Base-by-base conservation (phyloP, 257 asterid species). In the Craterostigma plantagineum region DNA sequence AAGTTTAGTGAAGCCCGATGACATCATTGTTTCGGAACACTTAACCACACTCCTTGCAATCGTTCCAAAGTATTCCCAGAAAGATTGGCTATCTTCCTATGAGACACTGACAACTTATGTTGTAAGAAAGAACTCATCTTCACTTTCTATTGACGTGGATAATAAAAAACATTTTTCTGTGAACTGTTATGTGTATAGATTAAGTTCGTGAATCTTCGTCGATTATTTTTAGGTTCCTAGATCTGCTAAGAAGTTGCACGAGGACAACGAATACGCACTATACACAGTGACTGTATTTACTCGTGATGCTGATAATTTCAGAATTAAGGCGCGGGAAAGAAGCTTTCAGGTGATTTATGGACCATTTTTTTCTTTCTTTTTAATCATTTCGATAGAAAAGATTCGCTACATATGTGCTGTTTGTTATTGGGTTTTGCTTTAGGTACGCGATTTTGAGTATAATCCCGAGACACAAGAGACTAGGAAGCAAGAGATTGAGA, bases 271-370 rank as follows among this genome's bases (percentile, higher is more conserved):
- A 50, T 84, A 84, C 66, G 79, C 84, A n/a, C 82, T 84, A 16
- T 76, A 65, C 61, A 69, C 92, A 39, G 92, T 76, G 10, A 73
- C 84, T 55, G 69, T 86, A 54, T 81, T 86, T 69, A 73, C 16
- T 47, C 92, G 94, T 23, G 96, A 86, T 75, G 91, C 87, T 58
- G 94, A 86, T 73, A 86, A 81, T 64, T 86, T 81, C 47, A 73
- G 67, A 69, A 69, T 52, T 37, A 81, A 81, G 66, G 91, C 91
- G 10, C 79, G 87, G 13, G 91, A 86, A 62, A 78, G 72, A 60
- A 69, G 70, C 61, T 86, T 70, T 57, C 84, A 73, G 62, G 91
- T 77, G 65, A 73, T 81, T 58, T 59, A 41, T 42, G 16, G 50
- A 18, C n/a, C n/a, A n/a, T n/a, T n/a, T n/a, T 54, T 18, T 38